A percentile compares a stretch with the other conserved stretches of the same genome.
Conservation (phyloP, 176 grass and related monocot genomes). For the Carex parvula region DNA sequence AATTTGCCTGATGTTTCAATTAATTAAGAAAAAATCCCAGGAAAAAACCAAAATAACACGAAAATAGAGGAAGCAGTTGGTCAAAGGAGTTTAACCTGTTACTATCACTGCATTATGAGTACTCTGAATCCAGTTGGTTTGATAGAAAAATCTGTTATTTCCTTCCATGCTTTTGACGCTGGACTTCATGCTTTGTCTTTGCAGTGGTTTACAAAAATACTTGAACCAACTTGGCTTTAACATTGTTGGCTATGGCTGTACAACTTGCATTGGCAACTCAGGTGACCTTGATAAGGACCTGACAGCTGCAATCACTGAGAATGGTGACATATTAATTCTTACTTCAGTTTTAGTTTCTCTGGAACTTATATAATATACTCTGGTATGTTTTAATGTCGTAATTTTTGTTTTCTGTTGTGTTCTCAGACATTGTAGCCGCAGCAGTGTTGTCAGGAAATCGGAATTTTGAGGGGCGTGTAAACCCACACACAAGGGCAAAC, state of each 20-base stretch:
- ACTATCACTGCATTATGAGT: neutral
- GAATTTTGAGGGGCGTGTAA: constrained; percentile 95
- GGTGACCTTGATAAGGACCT: constrained; percentile 88
- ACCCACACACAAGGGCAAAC: constrained; percentile 95
- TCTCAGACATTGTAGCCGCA: constrained; percentile 87
- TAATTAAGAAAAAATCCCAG: neutral
- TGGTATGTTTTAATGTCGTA: neutral
- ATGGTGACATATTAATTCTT: constrained; percentile 45
- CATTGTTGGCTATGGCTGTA: constrained; percentile 98
- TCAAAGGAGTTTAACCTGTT: neutral
- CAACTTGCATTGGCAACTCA: constrained; percentile 98
- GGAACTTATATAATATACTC: constrained; percentile 17
- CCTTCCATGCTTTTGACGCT: neutral
- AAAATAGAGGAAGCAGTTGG: neutral
- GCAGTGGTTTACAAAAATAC: constrained; percentile 90
- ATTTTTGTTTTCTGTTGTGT: neutral
- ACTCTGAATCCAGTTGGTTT: neutral
- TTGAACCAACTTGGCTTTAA: constrained; percentile 88
- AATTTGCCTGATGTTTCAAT: constrained; percentile 2
- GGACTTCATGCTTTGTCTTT: constrained; percentile 17
- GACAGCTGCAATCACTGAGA: constrained; percentile 72
- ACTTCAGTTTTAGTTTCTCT: constrained; percentile 1
- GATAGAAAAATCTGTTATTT: neutral
- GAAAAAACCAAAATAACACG: neutral
- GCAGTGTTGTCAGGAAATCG: constrained; percentile 95